phyloP scores from a whole-genome alignment of 768 basidiomycete species.

The Multifurca ochricompacta region DNA sequence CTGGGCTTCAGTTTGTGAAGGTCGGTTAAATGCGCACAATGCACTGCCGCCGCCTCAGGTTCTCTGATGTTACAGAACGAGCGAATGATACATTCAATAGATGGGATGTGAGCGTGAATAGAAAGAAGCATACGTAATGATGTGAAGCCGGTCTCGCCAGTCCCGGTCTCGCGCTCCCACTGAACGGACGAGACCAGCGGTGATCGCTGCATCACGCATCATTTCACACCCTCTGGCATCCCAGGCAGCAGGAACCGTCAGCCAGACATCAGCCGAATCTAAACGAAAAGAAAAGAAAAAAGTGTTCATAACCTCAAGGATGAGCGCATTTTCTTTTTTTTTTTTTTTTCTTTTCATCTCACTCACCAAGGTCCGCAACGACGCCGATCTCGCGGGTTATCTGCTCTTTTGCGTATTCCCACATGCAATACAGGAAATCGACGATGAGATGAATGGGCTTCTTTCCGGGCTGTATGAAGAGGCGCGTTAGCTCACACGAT shows the following conservation, averaged over 20 bases:
- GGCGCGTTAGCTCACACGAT: conserved; percentile 4
- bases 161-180: conserved; percentile 57
- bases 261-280: conserved; percentile 80
- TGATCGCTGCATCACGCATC: conserved; percentile 80
- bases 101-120: conserved; percentile 7
- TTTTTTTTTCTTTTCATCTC: too few relatives aligned
- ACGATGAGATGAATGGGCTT: conserved; percentile 69
- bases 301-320: conserved; percentile 1
- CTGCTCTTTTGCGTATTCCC: conserved; percentile 81
- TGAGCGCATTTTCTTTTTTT: neutral
- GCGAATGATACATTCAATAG: neutral
- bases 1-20: conserved; percentile 71
- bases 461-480: conserved; percentile 57
- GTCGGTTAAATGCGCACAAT: conserved; percentile 75
- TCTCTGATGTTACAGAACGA: conserved; percentile 35
- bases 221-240: conserved; percentile 78
- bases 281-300: conserved; percentile 2
- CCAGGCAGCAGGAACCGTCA: conserved; percentile 89
- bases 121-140: conserved; percentile 54
- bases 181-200: conserved; percentile 71
- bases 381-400: conserved; percentile 83
- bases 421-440: conserved; percentile 75
- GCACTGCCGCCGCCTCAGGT: conserved; percentile 85
- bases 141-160: conserved; percentile 76
- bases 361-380: conserved; percentile 77